phyloP scores from a whole-genome alignment of 805 yeast species.

The Hemisphaericaspora nanyangensis region DNA sequence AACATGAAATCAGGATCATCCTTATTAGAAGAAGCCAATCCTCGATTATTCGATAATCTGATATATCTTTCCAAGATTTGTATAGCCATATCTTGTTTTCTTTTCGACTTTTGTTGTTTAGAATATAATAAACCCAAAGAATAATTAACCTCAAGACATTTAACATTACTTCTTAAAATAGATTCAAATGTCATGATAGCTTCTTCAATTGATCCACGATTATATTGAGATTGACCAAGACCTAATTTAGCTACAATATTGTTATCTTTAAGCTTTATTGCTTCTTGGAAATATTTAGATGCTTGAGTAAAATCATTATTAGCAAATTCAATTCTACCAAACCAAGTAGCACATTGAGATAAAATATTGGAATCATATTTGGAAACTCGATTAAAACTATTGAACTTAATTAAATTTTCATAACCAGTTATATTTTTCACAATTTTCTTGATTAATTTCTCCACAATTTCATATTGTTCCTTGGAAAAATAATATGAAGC shows the following conservation, averaged over 20 bases:
- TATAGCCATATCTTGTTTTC: conserved; percentile 53
- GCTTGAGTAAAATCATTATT: conserved; percentile 63
- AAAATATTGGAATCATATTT: conserved; percentile 27
- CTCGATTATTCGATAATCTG: conserved; percentile 51
- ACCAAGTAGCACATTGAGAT: conserved; percentile 61
- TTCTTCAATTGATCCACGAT: conserved; percentile 72
- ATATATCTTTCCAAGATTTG: conserved; percentile 66
- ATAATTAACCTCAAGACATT: conserved; percentile 68
- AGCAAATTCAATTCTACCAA: conserved; percentile 71
- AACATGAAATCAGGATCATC: conserved; percentile 18
- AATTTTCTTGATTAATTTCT: conserved; percentile 52
- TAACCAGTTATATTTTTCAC: conserved; percentile 23
- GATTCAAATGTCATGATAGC: conserved; percentile 83
- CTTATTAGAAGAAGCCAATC: conserved; percentile 20
- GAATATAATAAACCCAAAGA: conserved; percentile 75
- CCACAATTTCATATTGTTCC: conserved; percentile 54
- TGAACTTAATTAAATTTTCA: conserved; percentile 12
- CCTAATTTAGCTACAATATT: conserved; percentile 76
- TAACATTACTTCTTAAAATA: conserved; percentile 60
- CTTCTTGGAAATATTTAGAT: conserved; percentile 66
- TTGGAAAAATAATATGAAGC: conserved; percentile 72
- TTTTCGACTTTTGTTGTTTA: conserved; percentile 35
- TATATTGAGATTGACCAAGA: conserved; percentile 77
- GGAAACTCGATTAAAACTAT: conserved; percentile 18
- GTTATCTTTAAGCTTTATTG: conserved; percentile 60